These are phyloP conservation scores for Apiospora aurea DNA, from an alignment of 2,329 filamentous ascomycete genomes.

Conservation along the genomic window DNA sequence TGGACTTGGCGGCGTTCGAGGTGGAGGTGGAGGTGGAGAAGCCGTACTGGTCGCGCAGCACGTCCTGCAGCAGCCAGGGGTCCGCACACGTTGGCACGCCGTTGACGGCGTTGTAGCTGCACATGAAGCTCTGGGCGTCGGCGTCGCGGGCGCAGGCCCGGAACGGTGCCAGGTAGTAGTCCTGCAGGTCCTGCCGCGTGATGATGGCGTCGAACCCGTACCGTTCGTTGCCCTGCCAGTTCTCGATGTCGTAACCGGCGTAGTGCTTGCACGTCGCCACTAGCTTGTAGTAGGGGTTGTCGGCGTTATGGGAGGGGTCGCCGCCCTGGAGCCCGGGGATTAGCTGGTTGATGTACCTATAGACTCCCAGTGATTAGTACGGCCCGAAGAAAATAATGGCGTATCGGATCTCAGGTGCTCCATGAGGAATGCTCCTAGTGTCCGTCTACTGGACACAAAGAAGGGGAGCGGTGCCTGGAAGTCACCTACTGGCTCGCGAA, in stretches of 20 bases:
- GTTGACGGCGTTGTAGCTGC: constrained; percentile 70
- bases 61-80: constrained; percentile 65
- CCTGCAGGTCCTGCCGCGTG: constrained; percentile 65
- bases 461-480: not conserved
- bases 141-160: constrained; percentile 66
- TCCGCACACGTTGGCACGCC: constrained; percentile 70
- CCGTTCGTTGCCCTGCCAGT: constrained; percentile 44
- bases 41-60: constrained; percentile 70
- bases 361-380: constrained; percentile 33
- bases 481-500: constrained; percentile 45
- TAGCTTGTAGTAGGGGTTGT: constrained; percentile 32
- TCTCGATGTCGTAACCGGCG: constrained; percentile 64
- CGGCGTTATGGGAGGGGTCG: not conserved
- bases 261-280: constrained; percentile 67
- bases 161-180: constrained; percentile 74
- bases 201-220: constrained; percentile 11
- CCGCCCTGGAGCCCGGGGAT: constrained; percentile 59
- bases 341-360: constrained; percentile 58
- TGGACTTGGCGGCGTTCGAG: not conserved
- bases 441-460: not conserved
- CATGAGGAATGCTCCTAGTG: not conserved
- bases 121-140: constrained; percentile 66
- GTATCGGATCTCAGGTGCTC: too few relatives aligned
- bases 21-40: constrained; percentile 57
- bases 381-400: too few relatives aligned